A percentile compares a stretch with the other conserved stretches of the same genome.
These are phyloP conservation scores for Liriodendron chinense DNA, from an alignment of 164 flowering plant species.

Conservation along the genomic window DNA sequence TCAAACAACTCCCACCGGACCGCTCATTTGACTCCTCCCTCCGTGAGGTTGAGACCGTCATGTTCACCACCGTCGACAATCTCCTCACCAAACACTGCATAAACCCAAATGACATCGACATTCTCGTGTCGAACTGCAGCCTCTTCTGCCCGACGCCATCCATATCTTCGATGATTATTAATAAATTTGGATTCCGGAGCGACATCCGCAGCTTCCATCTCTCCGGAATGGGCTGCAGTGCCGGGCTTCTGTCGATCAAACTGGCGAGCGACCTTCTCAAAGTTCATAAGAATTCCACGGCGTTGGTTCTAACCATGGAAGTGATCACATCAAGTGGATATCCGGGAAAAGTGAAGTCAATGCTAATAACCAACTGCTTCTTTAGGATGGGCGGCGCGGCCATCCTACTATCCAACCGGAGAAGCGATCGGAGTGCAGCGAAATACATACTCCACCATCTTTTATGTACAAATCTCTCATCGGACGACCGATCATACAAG, in stretches of 20 bases:
- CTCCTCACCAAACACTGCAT: constrained; percentile 43
- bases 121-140: constrained; percentile 59
- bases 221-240: constrained; percentile 9
- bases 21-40: constrained; percentile 16
- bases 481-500: constrained; percentile 20
- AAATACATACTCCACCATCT: constrained; percentile 37
- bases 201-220: constrained; percentile 6
- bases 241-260: background rate
- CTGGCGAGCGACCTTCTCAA: constrained; percentile 8
- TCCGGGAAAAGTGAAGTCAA: constrained; percentile 28
- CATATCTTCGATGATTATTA: constrained; percentile 33
- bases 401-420: constrained; percentile 30
- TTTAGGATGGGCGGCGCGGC: constrained; percentile 57
- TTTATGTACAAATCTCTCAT: constrained; percentile 29
- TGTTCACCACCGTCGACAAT: constrained; percentile 36
- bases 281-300: constrained; percentile 4
- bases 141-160: constrained; percentile 64
- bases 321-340: background rate
- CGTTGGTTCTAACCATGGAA: constrained; percentile 5
- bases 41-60: constrained; percentile 36
- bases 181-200: constrained; percentile 2
- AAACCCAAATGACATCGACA: constrained; percentile 46
- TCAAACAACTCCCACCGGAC: constrained; percentile 36
- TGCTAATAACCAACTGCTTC: constrained; percentile 52
- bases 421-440: constrained; percentile 24